A percentile compares a stretch with the other conserved stretches of the same genome.
phyloP scores from a whole-genome alignment of 257 asterid species.

The Gynochthodes officinalis region DNA sequence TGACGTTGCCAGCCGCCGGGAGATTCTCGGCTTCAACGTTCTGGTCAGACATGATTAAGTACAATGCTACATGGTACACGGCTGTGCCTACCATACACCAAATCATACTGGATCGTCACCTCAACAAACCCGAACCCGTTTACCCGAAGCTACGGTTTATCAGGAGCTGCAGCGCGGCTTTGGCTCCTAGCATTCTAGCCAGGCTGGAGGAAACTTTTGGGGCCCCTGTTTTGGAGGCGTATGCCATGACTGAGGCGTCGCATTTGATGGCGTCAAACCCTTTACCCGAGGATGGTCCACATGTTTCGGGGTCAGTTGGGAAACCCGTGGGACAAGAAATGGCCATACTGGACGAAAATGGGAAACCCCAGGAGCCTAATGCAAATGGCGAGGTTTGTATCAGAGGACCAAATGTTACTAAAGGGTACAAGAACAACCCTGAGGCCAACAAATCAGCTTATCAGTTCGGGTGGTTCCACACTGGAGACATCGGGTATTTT shows the following conservation, averaged over 20 bases:
- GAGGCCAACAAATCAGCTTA: conserved; percentile 83
- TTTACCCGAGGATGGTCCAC: conserved; percentile 73
- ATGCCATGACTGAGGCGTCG: conserved; percentile 93
- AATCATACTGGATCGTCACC: conserved; percentile 79
- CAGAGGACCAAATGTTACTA: conserved; percentile 80
- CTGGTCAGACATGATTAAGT: conserved; percentile 81
- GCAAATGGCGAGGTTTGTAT: conserved; percentile 81
- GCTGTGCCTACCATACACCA: conserved; percentile 98
- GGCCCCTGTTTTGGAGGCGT: conserved; percentile 88
- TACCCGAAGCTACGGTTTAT: conserved; percentile 91
- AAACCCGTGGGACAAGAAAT: conserved; percentile 91
- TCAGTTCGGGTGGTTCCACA: conserved; percentile 84
- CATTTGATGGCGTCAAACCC: conserved; percentile 93
- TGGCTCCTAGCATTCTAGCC: conserved; percentile 79
- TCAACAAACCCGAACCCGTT: conserved; percentile 51
- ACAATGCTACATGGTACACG: conserved; percentile 90
- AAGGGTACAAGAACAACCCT: conserved; percentile 77
- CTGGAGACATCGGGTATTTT: conserved; percentile 74
- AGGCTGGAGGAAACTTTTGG: conserved; percentile 82
- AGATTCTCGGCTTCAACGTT: conserved; percentile 93
- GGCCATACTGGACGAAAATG: conserved; percentile 71
- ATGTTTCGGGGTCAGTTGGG: conserved; percentile 79
- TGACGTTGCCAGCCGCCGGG: conserved; percentile 83
- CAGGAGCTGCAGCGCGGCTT: conserved; percentile 94
- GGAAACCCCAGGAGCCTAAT: conserved; percentile 52